Evolutionary conservation across 441 rosid species (phyloP).

Genomic region (Gossypium davidsonii): DNA sequence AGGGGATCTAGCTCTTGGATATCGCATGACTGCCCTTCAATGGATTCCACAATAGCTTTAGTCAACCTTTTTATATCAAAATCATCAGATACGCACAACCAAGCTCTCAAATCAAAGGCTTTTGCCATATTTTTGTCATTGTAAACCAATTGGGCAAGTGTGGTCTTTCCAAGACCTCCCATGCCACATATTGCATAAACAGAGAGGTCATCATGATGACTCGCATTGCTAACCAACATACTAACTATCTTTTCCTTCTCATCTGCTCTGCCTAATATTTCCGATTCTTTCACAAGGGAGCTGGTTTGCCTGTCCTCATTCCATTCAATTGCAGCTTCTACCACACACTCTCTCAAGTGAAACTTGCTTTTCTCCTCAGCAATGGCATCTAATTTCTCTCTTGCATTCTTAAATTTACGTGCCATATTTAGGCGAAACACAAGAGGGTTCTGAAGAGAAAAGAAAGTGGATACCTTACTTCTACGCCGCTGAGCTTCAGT

Average conservation of each 20-base stretch:
- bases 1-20: too few relatives aligned
- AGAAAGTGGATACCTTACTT: not conserved
- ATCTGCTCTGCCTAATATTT: not conserved
- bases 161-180: constrained; percentile 2
- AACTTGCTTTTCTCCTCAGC: too few relatives aligned
- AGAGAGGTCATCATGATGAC: not conserved
- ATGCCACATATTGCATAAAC: not conserved
- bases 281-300: not conserved
- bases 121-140: not conserved
- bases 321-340: not conserved
- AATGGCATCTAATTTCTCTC: too few relatives aligned
- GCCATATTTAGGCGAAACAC: not conserved
- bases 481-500: not conserved
- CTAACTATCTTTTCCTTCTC: not conserved
- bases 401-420: not conserved
- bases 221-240: not conserved
- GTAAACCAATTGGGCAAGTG: not conserved
- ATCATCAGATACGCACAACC: not conserved
- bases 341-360: too few relatives aligned
- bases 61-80: not conserved
- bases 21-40: not conserved
- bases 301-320: not conserved
- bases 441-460: not conserved
- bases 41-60: not conserved
- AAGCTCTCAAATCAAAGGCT: not conserved